Evolutionary conservation across 208 protist species (phyloP).

Genomic region (Leishmania tropica): DNA sequence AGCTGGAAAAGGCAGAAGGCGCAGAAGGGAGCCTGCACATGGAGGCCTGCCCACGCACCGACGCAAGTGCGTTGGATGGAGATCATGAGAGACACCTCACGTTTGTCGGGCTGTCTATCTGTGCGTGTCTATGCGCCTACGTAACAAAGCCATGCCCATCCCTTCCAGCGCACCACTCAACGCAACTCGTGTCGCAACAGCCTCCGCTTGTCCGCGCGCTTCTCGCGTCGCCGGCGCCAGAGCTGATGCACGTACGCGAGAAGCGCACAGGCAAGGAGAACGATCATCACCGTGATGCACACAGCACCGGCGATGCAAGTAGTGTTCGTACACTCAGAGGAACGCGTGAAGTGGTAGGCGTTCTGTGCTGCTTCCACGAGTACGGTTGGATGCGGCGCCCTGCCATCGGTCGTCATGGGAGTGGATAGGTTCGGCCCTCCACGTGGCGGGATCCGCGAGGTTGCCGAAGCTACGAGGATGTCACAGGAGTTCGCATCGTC

Average conservation of each 20-base stretch:
- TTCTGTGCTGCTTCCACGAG: not conserved
- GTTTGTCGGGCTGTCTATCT: not conserved
- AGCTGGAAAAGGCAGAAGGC: not conserved
- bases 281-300: constrained; percentile 16
- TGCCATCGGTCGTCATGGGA: not conserved
- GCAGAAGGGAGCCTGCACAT: not conserved
- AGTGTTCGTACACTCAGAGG: not conserved
- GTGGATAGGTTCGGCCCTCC: not conserved
- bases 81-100: not conserved
- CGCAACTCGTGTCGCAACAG: constrained; percentile 15
- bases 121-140: not conserved
- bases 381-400: not conserved
- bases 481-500: not conserved
- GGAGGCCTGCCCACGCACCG: not conserved
- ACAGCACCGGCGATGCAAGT: constrained; percentile 12
- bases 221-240: constrained; percentile 10
- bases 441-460: not conserved
- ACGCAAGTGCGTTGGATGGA: not conserved
- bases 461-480: not conserved
- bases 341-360: not conserved
- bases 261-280: constrained; percentile 14
- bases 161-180: not conserved
- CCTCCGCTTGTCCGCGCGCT: constrained; percentile 12
- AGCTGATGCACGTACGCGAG: constrained; percentile 24
- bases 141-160: not conserved